Percentiles rank a stretch among this genome's conserved stretches.
These are phyloP conservation scores for Boletus sp. DNA, from an alignment of 768 basidiomycete genomes.

Conservation along the genomic window DNA sequence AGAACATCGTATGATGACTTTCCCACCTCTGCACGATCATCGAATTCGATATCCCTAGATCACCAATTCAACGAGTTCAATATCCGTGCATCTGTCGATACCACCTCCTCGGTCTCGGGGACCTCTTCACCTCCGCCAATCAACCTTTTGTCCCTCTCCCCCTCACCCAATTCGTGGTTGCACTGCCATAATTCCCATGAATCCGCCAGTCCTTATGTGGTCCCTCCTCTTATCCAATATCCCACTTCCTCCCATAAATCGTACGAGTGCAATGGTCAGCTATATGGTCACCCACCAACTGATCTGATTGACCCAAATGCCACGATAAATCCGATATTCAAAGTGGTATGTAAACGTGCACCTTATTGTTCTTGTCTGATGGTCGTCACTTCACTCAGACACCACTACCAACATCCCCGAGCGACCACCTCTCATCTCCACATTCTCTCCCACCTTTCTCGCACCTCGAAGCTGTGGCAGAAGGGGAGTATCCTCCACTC, in stretches of 20 bases:
- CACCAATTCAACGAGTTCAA: constrained; percentile 76
- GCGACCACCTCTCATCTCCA: constrained; percentile 38
- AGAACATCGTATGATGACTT: constrained; percentile 69
- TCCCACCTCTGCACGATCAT: constrained; percentile 68
- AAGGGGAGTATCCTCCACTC: constrained; percentile 67
- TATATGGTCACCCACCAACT: constrained; percentile 56
- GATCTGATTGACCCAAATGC: constrained; percentile 61
- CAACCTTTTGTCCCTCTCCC: constrained; percentile 69
- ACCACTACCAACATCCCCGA: constrained; percentile 46
- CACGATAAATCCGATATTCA: constrained; percentile 83
- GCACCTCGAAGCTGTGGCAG: constrained; percentile 79
- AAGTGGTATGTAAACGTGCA: constrained; percentile 63
- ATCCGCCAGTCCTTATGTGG: constrained; percentile 36
- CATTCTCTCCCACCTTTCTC: constrained; percentile 73
- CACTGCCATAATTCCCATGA: constrained; percentile 43
- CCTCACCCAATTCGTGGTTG: constrained; percentile 56
- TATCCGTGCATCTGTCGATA: constrained; percentile 65
- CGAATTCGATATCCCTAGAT: constrained; percentile 75
- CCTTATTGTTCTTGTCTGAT: constrained; percentile 2
- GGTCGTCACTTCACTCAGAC: constrained; percentile 36
- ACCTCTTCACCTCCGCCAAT: constrained; percentile 75
- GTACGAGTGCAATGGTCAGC: constrained; percentile 50
- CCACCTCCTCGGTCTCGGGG: constrained; percentile 53
- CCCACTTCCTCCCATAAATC: constrained; percentile 39
- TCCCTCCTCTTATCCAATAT: constrained; percentile 36